These are phyloP conservation scores for Saturnispora sanitii DNA, from an alignment of 805 yeast genomes.

Conservation along the genomic window DNA sequence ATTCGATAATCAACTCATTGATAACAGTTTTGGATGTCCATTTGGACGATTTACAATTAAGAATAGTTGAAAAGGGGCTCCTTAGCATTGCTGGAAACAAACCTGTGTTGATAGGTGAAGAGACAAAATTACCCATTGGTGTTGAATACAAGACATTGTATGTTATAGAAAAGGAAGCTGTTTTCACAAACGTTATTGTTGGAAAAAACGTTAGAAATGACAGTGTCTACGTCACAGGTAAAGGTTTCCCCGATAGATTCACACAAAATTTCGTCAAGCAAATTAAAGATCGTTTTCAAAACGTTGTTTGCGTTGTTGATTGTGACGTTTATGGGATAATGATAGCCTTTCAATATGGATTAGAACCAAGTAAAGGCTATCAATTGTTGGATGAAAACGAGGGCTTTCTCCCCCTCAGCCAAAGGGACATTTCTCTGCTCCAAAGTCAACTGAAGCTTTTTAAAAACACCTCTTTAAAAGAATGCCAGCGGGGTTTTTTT, in stretches of 20 bases:
- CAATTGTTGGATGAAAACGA: not conserved
- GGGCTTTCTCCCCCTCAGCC: slow-evolving; percentile 5
- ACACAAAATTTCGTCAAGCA: slow-evolving; percentile 33
- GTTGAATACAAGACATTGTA: slow-evolving; percentile 23
- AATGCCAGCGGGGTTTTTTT: slow-evolving; percentile 12
- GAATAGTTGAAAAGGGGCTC: slow-evolving; percentile 49
- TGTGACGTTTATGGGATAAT: slow-evolving; percentile 56
- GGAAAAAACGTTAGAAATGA: slow-evolving; percentile 3
- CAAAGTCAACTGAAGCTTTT: not conserved
- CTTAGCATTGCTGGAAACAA: slow-evolving; percentile 1
- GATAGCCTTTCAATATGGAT: slow-evolving; percentile 23
- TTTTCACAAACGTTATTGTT: slow-evolving; percentile 28
- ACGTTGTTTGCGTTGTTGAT: slow-evolving; percentile 44
- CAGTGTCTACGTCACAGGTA: slow-evolving; percentile 43
- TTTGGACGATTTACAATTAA: slow-evolving; percentile 32
- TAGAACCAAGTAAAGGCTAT: slow-evolving; percentile 2
- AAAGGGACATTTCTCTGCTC: slow-evolving; percentile 3
- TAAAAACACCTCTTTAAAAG: not conserved
- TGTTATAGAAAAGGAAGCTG: slow-evolving; percentile 45
- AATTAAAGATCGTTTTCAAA: slow-evolving; percentile 23
- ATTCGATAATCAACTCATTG: slow-evolving; percentile 30
- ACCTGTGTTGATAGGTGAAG: slow-evolving; percentile 4
- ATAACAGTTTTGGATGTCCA: slow-evolving; percentile 30
- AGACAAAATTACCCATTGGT: not conserved
- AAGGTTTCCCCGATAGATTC: slow-evolving; percentile 55